Evolutionary conservation across 2,329 filamentous ascomycete species (phyloP).

Genomic region (Epichloe uncinata): DNA sequence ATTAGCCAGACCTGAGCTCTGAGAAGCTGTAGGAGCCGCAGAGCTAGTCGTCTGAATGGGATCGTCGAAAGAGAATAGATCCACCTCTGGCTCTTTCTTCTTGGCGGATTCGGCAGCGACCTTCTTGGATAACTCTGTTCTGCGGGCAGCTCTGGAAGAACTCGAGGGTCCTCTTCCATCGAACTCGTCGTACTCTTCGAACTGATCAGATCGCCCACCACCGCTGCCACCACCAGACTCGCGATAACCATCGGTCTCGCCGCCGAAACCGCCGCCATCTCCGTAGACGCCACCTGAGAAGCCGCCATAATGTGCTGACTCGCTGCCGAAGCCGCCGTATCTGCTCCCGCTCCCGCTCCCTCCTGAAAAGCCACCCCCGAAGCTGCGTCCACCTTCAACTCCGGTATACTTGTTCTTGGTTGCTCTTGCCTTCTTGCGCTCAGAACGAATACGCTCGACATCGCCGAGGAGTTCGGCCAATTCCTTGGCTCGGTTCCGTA

Average conservation of each 20-base stretch:
- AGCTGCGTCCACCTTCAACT: slow-evolving; percentile 65
- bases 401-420: slow-evolving; percentile 94
- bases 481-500: slow-evolving; percentile 92
- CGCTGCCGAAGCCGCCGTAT: slow-evolving; percentile 87
- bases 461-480: slow-evolving; percentile 86
- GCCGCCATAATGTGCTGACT: slow-evolving; percentile 58
- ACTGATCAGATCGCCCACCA: slow-evolving; percentile 57
- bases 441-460: slow-evolving; percentile 70
- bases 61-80: slow-evolving; percentile 89
- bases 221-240: slow-evolving; percentile 89
- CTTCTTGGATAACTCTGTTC: slow-evolving; percentile 25
- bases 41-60: slow-evolving; percentile 38
- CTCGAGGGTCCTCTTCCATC: slow-evolving; percentile 53
- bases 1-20: slow-evolving; percentile 32
- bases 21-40: slow-evolving; percentile 31
- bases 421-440: slow-evolving; percentile 78
- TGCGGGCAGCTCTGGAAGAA: slow-evolving; percentile 30
- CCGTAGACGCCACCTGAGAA: slow-evolving; percentile 71
- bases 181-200: slow-evolving; percentile 95
- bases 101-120: slow-evolving; percentile 52
- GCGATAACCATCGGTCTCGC: slow-evolving; percentile 62
- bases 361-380: slow-evolving; percentile 39
- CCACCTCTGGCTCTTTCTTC: slow-evolving; percentile 76
- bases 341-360: slow-evolving; percentile 34
- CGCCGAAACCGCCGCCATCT: slow-evolving; percentile 77